These are phyloP conservation scores for Arachnopeziza araneosa DNA, from an alignment of 2,329 filamentous ascomycete species.

Conservation along the genomic window DNA sequence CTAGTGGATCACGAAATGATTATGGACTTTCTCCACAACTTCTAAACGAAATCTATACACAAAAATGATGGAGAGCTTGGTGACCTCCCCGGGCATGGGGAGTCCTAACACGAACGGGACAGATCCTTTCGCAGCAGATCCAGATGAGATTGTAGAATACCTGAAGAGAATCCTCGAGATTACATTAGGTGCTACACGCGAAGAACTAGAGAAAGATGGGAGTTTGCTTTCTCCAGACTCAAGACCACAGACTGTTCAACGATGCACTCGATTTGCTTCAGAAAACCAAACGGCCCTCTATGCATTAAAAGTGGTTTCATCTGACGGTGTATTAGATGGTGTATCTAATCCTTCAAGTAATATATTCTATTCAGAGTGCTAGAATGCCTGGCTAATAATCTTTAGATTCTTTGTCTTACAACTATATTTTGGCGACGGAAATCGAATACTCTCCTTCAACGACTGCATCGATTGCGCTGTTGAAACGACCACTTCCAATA, in stretches of 20 bases:
- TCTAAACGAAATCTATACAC: slow-evolving; percentile 17
- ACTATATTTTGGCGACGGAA: slow-evolving; percentile 76
- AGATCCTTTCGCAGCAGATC: slow-evolving; percentile 52
- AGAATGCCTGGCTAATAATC: slow-evolving; percentile 25
- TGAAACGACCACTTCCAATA: slow-evolving; percentile 86
- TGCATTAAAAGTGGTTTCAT: slow-evolving; percentile 74
- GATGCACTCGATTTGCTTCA: slow-evolving; percentile 82
- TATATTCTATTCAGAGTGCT: slow-evolving; percentile 6
- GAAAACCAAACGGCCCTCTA: slow-evolving; percentile 87
- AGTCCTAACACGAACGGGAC: slow-evolving; percentile 27
- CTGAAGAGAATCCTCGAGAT: slow-evolving; percentile 65
- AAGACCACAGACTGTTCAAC: slow-evolving; percentile 72
- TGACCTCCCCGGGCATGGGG: slow-evolving; percentile 22
- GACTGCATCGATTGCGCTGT: slow-evolving; percentile 76
- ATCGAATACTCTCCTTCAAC: slow-evolving; percentile 76
- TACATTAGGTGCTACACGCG: slow-evolving; percentile 66
- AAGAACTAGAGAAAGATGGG: slow-evolving; percentile 73
- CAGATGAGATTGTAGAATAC: slow-evolving; percentile 66
- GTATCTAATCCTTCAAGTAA: slow-evolving; percentile 33
- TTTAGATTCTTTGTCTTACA: slow-evolving; percentile 51
- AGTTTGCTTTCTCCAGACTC: slow-evolving; percentile 64
- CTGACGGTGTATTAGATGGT: slow-evolving; percentile 28
- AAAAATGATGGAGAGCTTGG: slow-evolving; percentile 30
- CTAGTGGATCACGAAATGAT: slow-evolving; percentile 15
- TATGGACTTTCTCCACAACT: slow-evolving; percentile 8